These are phyloP conservation scores for Cylindrodendrum hubeiense DNA, from an alignment of 2,329 filamentous ascomycete genomes.

Conservation along the genomic window DNA sequence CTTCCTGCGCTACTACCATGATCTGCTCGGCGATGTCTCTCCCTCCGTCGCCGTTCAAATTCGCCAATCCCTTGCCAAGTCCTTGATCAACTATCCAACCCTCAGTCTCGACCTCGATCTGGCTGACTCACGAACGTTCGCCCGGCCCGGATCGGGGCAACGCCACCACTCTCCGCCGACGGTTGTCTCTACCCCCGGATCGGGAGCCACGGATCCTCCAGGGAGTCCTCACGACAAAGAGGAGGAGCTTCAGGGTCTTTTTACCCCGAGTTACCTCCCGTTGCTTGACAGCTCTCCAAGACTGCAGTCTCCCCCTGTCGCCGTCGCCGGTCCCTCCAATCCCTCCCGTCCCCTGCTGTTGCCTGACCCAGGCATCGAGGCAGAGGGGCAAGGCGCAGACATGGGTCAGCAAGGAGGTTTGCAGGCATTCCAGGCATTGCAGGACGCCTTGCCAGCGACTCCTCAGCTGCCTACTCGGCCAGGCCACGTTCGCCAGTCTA, in stretches of 20 bases:
- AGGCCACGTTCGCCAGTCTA: constrained; percentile 54
- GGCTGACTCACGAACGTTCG: constrained; percentile 52
- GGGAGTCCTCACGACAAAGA: constrained; percentile 67
- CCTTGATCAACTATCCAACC: constrained; percentile 59
- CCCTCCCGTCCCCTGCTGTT: constrained; percentile 38
- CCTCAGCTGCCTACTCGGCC: constrained; percentile 46
- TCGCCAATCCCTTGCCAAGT: constrained; percentile 59
- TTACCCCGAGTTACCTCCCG: constrained; percentile 73
- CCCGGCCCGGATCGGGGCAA: constrained; percentile 45
- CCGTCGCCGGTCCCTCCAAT: constrained; percentile 31
- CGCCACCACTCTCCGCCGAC: constrained; percentile 48
- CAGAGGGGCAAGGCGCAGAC: constrained; percentile 38
- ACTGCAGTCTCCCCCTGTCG: constrained; percentile 33
- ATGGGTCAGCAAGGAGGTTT: constrained; percentile 36
- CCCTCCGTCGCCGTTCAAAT: constrained; percentile 61
- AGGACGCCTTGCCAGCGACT: constrained; percentile 31
- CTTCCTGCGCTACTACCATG: constrained; percentile 66
- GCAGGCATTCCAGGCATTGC: constrained; percentile 30
- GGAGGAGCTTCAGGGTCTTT: constrained; percentile 71
- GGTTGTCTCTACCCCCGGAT: constrained; percentile 44
- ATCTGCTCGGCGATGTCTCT: constrained; percentile 62
- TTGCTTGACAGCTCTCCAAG: constrained; percentile 63
- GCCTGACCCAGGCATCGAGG: constrained; percentile 42
- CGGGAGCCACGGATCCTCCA: constrained; percentile 48
- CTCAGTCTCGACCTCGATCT: constrained; percentile 51